phyloP scores from a whole-genome alignment of 2,329 filamentous ascomycete species.

The Diaporthe velutina region DNA sequence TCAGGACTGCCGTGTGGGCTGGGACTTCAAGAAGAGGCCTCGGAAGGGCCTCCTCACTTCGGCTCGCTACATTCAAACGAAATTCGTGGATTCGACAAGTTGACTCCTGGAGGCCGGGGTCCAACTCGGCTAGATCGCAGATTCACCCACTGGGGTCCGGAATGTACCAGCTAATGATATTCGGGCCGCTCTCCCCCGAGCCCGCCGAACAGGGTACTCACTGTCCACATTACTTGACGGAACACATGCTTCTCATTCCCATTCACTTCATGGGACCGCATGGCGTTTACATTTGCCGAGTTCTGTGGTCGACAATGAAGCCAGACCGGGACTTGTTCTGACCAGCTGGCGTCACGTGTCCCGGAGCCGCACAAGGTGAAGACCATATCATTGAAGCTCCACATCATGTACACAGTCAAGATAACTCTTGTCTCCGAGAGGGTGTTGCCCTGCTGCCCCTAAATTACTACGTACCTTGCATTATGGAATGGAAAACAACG shows the following conservation, averaged over 20 bases:
- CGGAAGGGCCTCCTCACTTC: not conserved
- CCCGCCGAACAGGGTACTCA: not conserved
- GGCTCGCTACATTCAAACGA: no score
- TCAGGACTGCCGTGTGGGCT: not conserved
- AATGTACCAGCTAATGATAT: not conserved
- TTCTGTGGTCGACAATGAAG: not conserved
- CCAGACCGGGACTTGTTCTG: rapidly evolving
- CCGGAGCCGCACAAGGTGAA: not conserved
- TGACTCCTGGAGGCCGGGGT: no score
- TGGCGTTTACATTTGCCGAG: no score
- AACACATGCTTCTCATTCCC: no score
- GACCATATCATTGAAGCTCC: not conserved
- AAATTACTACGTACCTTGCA: no score
- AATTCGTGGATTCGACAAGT: not conserved
- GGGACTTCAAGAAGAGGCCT: no score
- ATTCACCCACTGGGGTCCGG: not conserved
- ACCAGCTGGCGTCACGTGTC: no score
- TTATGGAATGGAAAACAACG: no score
- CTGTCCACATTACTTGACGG: not conserved
- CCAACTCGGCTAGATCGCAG: not conserved
- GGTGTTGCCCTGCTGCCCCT: no score
- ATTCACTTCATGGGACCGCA: no score
- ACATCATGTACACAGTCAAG: not conserved
- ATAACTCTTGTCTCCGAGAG: no score
- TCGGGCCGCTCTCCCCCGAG: conserved; percentile 23